Base-by-base conservation (phyloP, 163 green algal species). In the Botryococcus braunii region DNA sequence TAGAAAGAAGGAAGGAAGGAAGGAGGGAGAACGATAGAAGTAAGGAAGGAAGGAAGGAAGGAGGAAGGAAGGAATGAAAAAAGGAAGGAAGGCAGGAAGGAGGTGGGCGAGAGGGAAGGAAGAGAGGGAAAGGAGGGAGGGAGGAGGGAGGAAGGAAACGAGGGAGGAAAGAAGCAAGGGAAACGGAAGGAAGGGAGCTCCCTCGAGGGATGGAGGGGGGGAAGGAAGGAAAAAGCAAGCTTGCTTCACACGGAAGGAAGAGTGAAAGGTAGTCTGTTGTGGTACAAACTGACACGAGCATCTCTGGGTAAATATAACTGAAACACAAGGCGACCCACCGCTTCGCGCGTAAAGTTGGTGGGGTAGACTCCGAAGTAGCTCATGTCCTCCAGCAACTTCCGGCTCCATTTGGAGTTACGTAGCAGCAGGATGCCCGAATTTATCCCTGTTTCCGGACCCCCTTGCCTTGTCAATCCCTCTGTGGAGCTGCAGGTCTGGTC, bases 401-500 rank as follows among this genome's bases (percentile, higher is more conserved):
- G 55, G 6, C 23, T 67, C 50, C 52, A 75, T 40, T 70, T 62
- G 5, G 39, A 62, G 41, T 75, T 75, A 23, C 69, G 69, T 40
- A 75, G 31, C 17, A 70, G 62, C 39, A 75, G 35, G 31, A 75
- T 46, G 56, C 69, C 69, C 21, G 46, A 57, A 37, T 75, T 75
- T 31, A 75, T 47, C 25, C 69, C 69, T 69, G 61, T 47, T 31
- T 27, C 3, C 59, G 32, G 7, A 4, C 6, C 9, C 9, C 9
- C 25, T 62, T 25, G 52, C 9, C 25, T 38, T 35, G 31, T 8
- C 17, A 25, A 38, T 62, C 13, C 46, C 21, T 55, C 46, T 62
- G 52, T 27, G 34, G 13, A 27, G 13, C 25, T 62, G 52, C 13
- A 62, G 17, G 17, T 13, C 8, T 25, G 25, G 34, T 17, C 13